These are phyloP conservation scores for Protomyces inouyei DNA, from an alignment of 1,139 yeast species.

Conservation along the genomic window DNA sequence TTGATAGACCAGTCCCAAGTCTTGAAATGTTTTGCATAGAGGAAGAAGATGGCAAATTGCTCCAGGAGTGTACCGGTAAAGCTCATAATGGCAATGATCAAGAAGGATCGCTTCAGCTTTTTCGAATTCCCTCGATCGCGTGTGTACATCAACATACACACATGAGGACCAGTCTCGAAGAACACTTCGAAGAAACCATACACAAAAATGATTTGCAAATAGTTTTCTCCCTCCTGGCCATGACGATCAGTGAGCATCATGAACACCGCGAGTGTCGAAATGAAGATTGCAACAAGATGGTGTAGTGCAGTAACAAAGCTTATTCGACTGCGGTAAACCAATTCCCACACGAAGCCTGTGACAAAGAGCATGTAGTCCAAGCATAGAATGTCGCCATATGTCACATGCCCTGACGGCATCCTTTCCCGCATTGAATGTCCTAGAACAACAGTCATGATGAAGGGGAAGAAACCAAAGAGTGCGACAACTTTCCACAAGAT, in stretches of 20 bases:
- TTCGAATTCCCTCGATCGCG: neutral
- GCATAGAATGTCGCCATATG: conserved; percentile 5
- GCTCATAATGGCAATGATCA: conserved; percentile 5
- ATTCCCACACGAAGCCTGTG: conserved; percentile 9
- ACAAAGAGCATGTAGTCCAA: conserved; percentile 11
- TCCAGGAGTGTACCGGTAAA: conserved; percentile 9
- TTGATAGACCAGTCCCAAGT: conserved; percentile 10
- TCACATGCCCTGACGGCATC: conserved; percentile 6
- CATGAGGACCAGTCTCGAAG: conserved; percentile 16
- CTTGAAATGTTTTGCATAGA: conserved; percentile 1
- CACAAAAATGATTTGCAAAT: conserved; percentile 7
- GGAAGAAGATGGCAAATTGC: conserved; percentile 8
- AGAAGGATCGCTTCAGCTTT: conserved; percentile 4
- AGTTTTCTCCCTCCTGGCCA: conserved; percentile 11
- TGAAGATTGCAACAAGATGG: conserved; percentile 8
- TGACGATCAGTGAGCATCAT: conserved; percentile 4
- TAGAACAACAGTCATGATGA: conserved; percentile 14
- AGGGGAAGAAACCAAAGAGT: conserved; percentile 8
- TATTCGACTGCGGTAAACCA: conserved; percentile 13
- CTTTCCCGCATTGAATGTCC: neutral
- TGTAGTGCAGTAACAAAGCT: conserved; percentile 12
- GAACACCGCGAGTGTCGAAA: conserved; percentile 1
- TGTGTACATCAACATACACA: conserved; percentile 5
- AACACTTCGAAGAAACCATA: conserved; percentile 12
- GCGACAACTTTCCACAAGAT: conserved; percentile 9